These are phyloP conservation scores for Allium sativum DNA, from an alignment of 106 monocot species.

Conservation along the genomic window DNA sequence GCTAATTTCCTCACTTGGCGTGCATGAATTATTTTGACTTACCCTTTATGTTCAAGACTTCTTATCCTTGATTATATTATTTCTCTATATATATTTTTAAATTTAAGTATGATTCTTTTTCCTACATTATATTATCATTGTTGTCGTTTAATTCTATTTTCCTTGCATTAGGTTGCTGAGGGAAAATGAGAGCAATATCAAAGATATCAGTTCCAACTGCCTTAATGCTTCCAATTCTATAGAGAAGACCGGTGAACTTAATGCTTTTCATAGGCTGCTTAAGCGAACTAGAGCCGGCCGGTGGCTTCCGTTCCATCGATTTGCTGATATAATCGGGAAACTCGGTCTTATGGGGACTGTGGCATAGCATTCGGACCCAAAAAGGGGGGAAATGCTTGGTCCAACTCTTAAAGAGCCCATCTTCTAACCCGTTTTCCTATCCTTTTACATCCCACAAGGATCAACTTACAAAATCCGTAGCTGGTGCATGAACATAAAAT, in stretches of 20 bases:
- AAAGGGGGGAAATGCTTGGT: slow-evolving; percentile 55
- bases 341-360: slow-evolving; percentile 86
- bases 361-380: slow-evolving; percentile 81
- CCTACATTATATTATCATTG: too few species aligned
- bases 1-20: too few species aligned
- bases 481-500: too few species aligned
- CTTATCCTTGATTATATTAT: too few species aligned
- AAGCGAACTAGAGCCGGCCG: slow-evolving; percentile 77
- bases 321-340: slow-evolving; percentile 96
- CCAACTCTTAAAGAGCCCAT: slow-evolving; percentile 66
- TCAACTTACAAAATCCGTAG: too few species aligned
- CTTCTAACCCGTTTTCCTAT: too few species aligned
- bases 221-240: slow-evolving; percentile 69
- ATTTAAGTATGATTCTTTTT: too few species aligned
- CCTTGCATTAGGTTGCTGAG: slow-evolving; percentile 33
- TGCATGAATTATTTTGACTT: too few species aligned
- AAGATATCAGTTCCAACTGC: slow-evolving; percentile 64
- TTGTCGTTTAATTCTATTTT: not conserved
- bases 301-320: slow-evolving; percentile 73
- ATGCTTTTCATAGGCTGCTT: slow-evolving; percentile 85
- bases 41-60: too few species aligned
- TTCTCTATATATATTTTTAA: too few species aligned
- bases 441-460: too few species aligned
- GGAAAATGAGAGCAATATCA: slow-evolving; percentile 58
- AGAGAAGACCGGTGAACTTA: slow-evolving; percentile 76